phyloP scores from a whole-genome alignment of 148 eudicot species.

The Chenopodium quinoa region DNA sequence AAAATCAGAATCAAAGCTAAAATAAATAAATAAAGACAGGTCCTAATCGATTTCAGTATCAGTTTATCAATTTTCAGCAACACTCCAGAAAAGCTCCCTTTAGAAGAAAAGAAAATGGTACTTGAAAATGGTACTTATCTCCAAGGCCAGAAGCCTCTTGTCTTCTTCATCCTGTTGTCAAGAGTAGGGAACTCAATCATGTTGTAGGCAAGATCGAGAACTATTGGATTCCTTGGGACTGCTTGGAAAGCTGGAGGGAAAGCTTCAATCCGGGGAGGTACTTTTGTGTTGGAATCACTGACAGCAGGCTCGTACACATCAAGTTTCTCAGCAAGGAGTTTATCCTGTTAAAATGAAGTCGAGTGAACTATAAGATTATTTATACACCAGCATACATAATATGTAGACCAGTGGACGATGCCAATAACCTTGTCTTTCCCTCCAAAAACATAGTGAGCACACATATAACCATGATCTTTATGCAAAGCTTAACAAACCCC shows the following conservation, averaged over 20 bases:
- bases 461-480: neutral
- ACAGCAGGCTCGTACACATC: conserved; percentile 77
- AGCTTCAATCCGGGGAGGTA: conserved; percentile 57
- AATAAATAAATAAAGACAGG: too few relatives aligned
- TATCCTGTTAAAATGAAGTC: conserved; percentile 44
- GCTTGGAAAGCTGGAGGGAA: conserved; percentile 81
- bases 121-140: conserved; percentile 37
- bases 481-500: neutral
- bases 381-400: neutral
- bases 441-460: too few relatives aligned
- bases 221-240: conserved; percentile 71
- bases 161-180: conserved; percentile 80
- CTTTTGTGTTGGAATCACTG: conserved; percentile 58
- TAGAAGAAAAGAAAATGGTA: neutral
- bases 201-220: conserved; percentile 77
- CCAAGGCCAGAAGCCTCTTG: conserved; percentile 79
- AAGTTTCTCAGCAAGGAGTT: conserved; percentile 71
- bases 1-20: too few relatives aligned
- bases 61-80: neutral
- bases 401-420: neutral
- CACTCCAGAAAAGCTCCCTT: neutral
- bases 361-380: conserved; percentile 2
- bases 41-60: neutral
- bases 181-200: conserved; percentile 81
- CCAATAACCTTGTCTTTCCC: too few relatives aligned